Base-by-base conservation (phyloP, 2,329 filamentous ascomycete genomes). In the Blastomyces parvus region DNA sequence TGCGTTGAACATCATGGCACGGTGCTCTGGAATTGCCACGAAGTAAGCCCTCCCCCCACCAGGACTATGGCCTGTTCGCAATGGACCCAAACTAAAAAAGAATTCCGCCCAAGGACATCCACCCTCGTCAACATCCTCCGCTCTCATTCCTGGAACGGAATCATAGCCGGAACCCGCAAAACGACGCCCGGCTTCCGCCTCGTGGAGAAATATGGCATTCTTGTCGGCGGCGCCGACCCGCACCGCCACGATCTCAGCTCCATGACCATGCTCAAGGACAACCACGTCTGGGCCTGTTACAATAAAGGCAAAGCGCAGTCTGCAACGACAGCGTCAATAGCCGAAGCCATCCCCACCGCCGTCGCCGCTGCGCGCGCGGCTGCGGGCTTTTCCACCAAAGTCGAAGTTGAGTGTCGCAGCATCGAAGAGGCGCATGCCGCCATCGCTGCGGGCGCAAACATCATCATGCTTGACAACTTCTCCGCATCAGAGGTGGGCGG, bases 221-320 rank as follows among this genome's bases (percentile, higher is more conserved):
- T 97, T 27, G 88, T 96, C 19, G 94, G 93, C 63, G 94, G 94
- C 13, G 92, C 91, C 19, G 94, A 99, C 77, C 85, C 88, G 2
- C 94, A 99, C 76, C 83, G 94, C 40, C 90, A 96, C 78, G 94
- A 99, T 74, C 81, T 99, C 63, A 89, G 86, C 74, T 85, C 88
- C 67, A 97, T 99, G 94, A 92, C 92, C 63, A 99, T 99, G 94
- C 83, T 99, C 67, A 99, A 99, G 80, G 94, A 99, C 78, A 99
- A 99, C 77, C 94, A 99, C 77, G 88, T 99, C 63, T 97, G 93
- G 88, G 91, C 90, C 66, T 88, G 89, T 62, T 88, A 88, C 59
- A 74, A 78, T 62, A 77, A 77, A 64, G 63, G 69, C 22, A 6
- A 59, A 27, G 19, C 33, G 53, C 33, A 60, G 46, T 53, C 61